These are phyloP conservation scores for Talaromyces liani DNA, from an alignment of 495 filamentous ascomycete genomes.

Conservation along the genomic window DNA sequence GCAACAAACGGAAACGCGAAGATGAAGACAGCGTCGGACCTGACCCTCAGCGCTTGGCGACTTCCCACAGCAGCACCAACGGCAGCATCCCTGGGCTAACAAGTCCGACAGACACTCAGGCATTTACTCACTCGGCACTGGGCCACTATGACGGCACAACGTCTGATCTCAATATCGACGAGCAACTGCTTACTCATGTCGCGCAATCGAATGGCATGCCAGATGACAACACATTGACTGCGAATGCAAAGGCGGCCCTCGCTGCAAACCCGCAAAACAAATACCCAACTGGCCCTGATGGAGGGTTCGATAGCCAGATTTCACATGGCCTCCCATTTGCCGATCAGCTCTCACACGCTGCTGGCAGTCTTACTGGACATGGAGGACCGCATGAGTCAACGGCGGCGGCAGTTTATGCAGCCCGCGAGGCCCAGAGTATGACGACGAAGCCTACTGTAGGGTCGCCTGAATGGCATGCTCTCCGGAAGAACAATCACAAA, in stretches of 20 bases:
- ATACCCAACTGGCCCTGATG: constrained; percentile 36
- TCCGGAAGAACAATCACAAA: constrained; percentile 97
- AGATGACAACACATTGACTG: constrained; percentile 40
- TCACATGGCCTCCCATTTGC: constrained; percentile 35
- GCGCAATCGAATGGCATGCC: constrained; percentile 39
- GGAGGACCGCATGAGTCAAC: constrained; percentile 37
- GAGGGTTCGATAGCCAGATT: constrained; percentile 32
- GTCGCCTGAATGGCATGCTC: constrained; percentile 96
- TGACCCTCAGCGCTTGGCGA: constrained; percentile 35
- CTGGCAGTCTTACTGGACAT: constrained; percentile 19
- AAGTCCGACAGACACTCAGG: constrained; percentile 21
- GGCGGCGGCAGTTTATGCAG: constrained; percentile 39
- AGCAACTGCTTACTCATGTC: constrained; percentile 43
- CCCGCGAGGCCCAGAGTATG: constrained; percentile 39
- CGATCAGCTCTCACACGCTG: constrained; percentile 35
- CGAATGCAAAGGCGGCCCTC: constrained; percentile 34
- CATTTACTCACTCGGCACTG: constrained; percentile 31
- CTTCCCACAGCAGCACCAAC: constrained; percentile 39
- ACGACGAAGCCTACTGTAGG: constrained; percentile 80
- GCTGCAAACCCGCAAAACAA: constrained; percentile 40
- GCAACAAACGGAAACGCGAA: constrained; percentile 38
- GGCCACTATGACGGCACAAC: constrained; percentile 28
- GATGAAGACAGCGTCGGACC: constrained; percentile 35
- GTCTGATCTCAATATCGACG: constrained; percentile 39
- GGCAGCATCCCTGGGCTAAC: constrained; percentile 28